Evolutionary conservation across 1,284 basidiomycete species (phyloP).

Genomic region (Irpex lacteus): DNA sequence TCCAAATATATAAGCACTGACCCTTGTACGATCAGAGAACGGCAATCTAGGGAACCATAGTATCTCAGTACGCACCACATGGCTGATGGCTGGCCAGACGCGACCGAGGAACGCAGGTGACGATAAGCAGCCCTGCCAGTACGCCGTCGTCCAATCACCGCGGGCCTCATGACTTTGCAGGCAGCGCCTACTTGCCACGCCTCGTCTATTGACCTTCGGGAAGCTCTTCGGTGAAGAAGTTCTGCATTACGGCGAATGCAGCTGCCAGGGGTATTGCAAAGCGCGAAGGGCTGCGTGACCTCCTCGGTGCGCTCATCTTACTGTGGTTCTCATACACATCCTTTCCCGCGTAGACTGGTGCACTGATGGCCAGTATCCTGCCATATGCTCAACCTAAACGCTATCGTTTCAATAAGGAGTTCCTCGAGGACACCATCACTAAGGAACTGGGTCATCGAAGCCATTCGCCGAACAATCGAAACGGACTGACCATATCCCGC

Average conservation of each 20-base stretch:
- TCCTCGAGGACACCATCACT: neutral
- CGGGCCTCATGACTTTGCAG: neutral
- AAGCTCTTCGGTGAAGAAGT: neutral
- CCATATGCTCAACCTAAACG: neutral
- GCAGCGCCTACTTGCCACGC: neutral
- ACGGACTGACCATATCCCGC: neutral
- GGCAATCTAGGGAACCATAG: constrained; percentile 1
- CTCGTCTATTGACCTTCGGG: neutral
- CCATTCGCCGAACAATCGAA: neutral
- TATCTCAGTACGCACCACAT: neutral
- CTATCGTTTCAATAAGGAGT: neutral
- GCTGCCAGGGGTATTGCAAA: neutral
- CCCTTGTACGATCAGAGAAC: neutral
- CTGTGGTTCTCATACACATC: neutral
- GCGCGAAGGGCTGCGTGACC: neutral
- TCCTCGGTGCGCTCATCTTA: too few relatives aligned
- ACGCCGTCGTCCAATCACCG: neutral
- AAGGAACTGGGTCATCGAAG: neutral
- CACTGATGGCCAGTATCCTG: neutral
- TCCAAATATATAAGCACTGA: neutral
- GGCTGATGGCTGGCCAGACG: neutral
- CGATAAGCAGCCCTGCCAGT: neutral
- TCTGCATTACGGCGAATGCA: neutral
- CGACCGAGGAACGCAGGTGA: neutral
- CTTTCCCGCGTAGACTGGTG: neutral